Conservation (phyloP, 257 asterid species). For the Parsonsia alboflavescens region DNA sequence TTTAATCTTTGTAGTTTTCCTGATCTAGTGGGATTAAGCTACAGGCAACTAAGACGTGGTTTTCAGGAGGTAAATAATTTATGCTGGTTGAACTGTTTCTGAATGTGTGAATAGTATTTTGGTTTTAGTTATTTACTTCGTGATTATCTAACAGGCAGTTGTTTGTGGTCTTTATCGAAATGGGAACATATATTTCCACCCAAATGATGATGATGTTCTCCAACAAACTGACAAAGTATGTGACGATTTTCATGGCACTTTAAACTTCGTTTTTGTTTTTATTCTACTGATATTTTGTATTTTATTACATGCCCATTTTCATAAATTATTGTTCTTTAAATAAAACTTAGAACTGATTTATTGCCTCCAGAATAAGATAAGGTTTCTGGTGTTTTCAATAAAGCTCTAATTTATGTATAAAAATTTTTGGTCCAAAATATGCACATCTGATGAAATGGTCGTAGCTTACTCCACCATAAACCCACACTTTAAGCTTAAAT, state of each 20-base stretch:
- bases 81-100: slow-evolving; percentile 2
- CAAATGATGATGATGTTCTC: slow-evolving; percentile 72
- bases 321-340: not conserved
- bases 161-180: slow-evolving; percentile 81
- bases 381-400: not conserved
- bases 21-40: slow-evolving; percentile 63
- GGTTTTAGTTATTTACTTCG: slow-evolving; percentile 5
- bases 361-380: not conserved
- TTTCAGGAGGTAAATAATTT: slow-evolving; percentile 70
- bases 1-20: slow-evolving; percentile 88
- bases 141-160: slow-evolving; percentile 51
- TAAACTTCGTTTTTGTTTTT: not conserved
- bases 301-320: not conserved
- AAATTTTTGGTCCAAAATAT: not conserved
- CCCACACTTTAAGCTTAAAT: not conserved
- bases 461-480: not conserved
- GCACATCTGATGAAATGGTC: not conserved
- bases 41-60: slow-evolving; percentile 70
- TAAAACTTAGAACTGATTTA: too few relatives aligned
- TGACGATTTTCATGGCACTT: not conserved
- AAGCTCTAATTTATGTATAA: not conserved
- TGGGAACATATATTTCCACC: slow-evolving; percentile 80
- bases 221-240: slow-evolving; percentile 72
- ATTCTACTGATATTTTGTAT: not conserved
- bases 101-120: slow-evolving; percentile 2